These are phyloP conservation scores for Deinandra increscens DNA, from an alignment of 129 eudicot species.

Conservation along the genomic window DNA sequence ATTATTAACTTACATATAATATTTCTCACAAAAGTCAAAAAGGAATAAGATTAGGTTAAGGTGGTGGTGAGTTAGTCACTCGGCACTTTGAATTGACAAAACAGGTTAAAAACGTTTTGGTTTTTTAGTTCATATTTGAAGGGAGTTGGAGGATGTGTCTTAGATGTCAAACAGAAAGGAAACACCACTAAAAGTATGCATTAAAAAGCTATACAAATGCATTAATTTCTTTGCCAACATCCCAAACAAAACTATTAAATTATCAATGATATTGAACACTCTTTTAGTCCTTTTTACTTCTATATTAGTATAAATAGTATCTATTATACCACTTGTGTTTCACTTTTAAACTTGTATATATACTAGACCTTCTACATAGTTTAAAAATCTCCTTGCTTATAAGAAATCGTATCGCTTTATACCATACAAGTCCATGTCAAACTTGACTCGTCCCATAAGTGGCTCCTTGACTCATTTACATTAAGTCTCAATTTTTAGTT, in stretches of 20 bases:
- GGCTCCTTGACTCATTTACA: too few species aligned
- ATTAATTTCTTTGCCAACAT: slow-evolving; percentile 10
- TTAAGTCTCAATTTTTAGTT: too few species aligned
- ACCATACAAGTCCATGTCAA: too few species aligned
- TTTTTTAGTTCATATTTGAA: slow-evolving; percentile 1
- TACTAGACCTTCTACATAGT: too few species aligned
- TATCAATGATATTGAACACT: too few species aligned
- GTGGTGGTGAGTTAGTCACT: slow-evolving; percentile 28
- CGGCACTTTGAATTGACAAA: slow-evolving; percentile 26
- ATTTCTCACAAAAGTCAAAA: slow-evolving; percentile 27
- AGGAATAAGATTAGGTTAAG: slow-evolving; percentile 30
- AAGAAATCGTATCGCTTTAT: too few species aligned
- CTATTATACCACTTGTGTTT: not conserved
- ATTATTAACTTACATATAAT: slow-evolving; percentile 18
- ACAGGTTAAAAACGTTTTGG: slow-evolving; percentile 8
- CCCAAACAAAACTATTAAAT: not conserved
- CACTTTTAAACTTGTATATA: not conserved
- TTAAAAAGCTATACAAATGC: slow-evolving; percentile 16
- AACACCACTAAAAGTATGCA: slow-evolving; percentile 16
- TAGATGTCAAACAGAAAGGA: slow-evolving; percentile 25
- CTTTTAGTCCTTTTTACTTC: not conserved
- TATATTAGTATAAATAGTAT: too few species aligned
- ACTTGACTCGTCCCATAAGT: too few species aligned
- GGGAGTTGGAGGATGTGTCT: slow-evolving; percentile 32
- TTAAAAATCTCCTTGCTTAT: too few species aligned